Percentiles rank a stretch among this genome's conserved stretches.
Conservation (phyloP, 495 filamentous ascomycete genomes). For the Hyaloscypha variabilis region DNA sequence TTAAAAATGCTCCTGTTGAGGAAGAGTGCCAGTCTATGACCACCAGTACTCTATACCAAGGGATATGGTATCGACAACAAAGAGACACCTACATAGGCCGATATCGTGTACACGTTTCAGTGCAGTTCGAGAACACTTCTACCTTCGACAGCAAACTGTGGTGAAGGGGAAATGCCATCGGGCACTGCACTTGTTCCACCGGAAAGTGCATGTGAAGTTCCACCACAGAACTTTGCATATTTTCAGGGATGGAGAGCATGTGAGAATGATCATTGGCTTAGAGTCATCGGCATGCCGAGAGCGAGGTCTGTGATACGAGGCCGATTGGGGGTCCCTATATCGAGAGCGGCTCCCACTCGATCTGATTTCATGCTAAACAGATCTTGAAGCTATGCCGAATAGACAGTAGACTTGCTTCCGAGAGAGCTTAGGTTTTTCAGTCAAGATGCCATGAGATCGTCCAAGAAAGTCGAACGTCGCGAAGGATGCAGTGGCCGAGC, state of each 20-base stretch:
- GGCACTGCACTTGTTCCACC: slow-evolving; percentile 7
- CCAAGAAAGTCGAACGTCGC: background rate
- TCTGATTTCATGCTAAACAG: background rate
- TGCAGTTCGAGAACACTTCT: slow-evolving; percentile 11
- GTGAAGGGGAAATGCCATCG: background rate
- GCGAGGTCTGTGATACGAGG: slow-evolving; percentile 6
- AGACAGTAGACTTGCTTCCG: background rate
- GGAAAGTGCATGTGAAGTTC: background rate
- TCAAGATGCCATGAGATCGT: background rate
- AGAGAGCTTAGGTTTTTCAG: background rate
- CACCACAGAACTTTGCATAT: slow-evolving; percentile 6
- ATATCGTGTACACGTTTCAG: background rate
- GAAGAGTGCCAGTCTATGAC: no score
- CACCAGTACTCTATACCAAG: no score
- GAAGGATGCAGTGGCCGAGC: background rate
- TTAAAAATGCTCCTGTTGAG: no score
- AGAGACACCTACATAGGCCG: background rate
- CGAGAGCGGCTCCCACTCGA: background rate
- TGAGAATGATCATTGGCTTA: slow-evolving; percentile 7
- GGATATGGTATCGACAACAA: background rate
- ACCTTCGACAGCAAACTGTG: background rate
- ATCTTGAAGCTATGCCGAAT: background rate
- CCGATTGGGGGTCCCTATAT: background rate
- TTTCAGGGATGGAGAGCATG: background rate
- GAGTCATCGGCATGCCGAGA: slow-evolving; percentile 16